Base-by-base conservation (phyloP, 805 yeast species). In the Sungouiella blattae region DNA sequence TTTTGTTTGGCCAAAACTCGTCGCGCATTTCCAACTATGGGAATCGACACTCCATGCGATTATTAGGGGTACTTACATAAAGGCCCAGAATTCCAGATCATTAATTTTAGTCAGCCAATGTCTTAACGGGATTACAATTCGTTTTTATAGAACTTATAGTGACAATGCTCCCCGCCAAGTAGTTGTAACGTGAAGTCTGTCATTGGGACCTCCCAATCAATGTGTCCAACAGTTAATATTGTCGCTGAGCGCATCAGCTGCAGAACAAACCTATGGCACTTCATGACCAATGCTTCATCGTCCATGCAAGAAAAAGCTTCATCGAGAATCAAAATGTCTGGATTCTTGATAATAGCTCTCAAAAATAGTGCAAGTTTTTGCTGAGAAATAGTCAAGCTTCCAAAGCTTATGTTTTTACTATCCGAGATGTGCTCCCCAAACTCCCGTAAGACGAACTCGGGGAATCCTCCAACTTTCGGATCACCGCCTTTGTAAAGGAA, bases 301-400 rank as follows among this genome's bases (percentile, higher is more conserved):
- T 83, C 85, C 93, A 91, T 86, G 11, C 88, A 94, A 15, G 95
- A 85, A 39, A 91, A 77, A 0, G 98, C 95, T 64, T 91, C 98
- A 58, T 91, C 98, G 2, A 91, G 64, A 30, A 91, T 82, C 34
- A 91, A 65, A 1, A 91, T 62, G 32, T 77, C 74, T 0, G 98
- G 98, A 43, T 76, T 66, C 55, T 85, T 87, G 27, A 87, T 70
- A 12, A 91, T 52, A 2, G 96, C 83, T 37, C 98, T 68, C 16
- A 88, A 60, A 47, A 93, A 80, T 17, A 91, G 63, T 0, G 78
- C 77, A 9, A 87, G 58, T 52, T 91, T 91, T 58, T 91, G 98
- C 39, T 83, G 77, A 33, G 87, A 79, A 4, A 86, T 67, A 1
- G 77, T 58, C 16, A 87, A 58, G 4, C 77, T 78, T 11, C 63